Conservation (phyloP, 2,329 filamentous ascomycete species). For the Colletotrichum lindemuthianum region DNA sequence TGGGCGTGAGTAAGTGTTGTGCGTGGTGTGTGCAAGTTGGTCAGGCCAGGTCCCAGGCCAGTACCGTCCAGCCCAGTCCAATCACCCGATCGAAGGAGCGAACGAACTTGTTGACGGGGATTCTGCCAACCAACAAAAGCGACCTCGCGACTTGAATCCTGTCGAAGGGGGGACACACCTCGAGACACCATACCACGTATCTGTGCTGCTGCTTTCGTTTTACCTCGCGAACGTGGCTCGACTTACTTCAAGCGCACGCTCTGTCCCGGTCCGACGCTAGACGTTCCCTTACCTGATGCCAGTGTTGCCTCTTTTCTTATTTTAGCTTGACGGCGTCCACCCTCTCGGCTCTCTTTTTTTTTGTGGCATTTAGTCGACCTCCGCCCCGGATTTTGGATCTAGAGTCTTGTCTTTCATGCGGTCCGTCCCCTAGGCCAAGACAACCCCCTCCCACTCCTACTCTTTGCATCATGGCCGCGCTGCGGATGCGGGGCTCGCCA, state of each 20-base stretch:
- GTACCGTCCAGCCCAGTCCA: background rate
- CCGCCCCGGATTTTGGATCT: slow-evolving; percentile 16
- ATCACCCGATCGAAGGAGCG: background rate
- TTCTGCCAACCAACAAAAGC: slow-evolving; percentile 1
- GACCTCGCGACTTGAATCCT: background rate
- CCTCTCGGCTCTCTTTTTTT: background rate
- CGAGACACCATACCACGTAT: background rate
- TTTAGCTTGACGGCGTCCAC: slow-evolving; percentile 13
- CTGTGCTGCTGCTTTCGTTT: background rate
- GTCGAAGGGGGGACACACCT: too few species aligned
- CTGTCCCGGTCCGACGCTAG: slow-evolving; percentile 18
- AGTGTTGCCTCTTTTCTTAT: slow-evolving; percentile 17
- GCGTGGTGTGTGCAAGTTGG: slow-evolving; percentile 2
- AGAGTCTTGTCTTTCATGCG: slow-evolving; percentile 18
- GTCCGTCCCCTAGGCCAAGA: slow-evolving; percentile 19
- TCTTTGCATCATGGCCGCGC: slow-evolving; percentile 30
- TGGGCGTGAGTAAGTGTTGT: background rate
- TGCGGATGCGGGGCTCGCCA: slow-evolving; percentile 32
- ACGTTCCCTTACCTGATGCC: slow-evolving; percentile 2
- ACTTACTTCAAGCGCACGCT: slow-evolving; percentile 23
- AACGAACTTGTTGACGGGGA: background rate
- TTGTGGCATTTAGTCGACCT: slow-evolving; percentile 21
- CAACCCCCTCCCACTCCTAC: slow-evolving; percentile 4
- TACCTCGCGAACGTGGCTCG: slow-evolving; percentile 24
- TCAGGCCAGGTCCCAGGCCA: too few species aligned